These are phyloP conservation scores for Xylariaceae sp. DNA, from an alignment of 2,329 filamentous ascomycete species.

Conservation along the genomic window DNA sequence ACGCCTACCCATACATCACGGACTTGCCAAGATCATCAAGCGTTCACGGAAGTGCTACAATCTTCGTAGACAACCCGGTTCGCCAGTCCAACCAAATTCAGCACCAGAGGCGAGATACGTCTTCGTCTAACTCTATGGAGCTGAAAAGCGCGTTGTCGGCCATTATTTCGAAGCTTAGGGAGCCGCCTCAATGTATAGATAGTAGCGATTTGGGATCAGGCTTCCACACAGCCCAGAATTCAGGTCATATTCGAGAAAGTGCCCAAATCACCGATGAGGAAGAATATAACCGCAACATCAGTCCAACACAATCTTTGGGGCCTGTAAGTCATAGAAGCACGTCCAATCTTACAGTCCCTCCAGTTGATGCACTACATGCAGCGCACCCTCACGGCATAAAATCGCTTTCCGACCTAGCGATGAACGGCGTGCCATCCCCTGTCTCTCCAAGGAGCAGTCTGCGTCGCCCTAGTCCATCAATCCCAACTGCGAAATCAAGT, in stretches of 20 bases:
- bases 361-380: no score
- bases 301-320: no score
- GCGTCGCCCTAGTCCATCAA: conserved; percentile 2
- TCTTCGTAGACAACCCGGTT: conserved; percentile 34
- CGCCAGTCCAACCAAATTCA: no score
- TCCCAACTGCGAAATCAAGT: background rate
- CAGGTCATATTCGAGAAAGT: conserved; percentile 43
- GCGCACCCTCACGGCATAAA: no score
- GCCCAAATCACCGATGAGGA: conserved; percentile 44
- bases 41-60: conserved; percentile 28
- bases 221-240: conserved; percentile 1
- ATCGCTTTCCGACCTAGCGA: background rate
- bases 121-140: conserved; percentile 35
- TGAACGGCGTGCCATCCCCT: conserved; percentile 5
- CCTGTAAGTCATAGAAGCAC: no score
- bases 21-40: conserved; percentile 14
- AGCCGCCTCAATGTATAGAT: conserved; percentile 12
- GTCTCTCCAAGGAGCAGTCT: conserved; percentile 6
- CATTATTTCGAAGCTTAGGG: conserved; percentile 45
- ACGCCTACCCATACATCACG: conserved; percentile 8
- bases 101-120: conserved; percentile 24
- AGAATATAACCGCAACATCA: conserved; percentile 20
- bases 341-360: no score
- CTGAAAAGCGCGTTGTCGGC: conserved; percentile 54
- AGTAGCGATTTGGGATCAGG: background rate